Evolutionary conservation across 2,329 filamentous ascomycete species (phyloP).

Genomic region (Leptographium radiaticola): DNA sequence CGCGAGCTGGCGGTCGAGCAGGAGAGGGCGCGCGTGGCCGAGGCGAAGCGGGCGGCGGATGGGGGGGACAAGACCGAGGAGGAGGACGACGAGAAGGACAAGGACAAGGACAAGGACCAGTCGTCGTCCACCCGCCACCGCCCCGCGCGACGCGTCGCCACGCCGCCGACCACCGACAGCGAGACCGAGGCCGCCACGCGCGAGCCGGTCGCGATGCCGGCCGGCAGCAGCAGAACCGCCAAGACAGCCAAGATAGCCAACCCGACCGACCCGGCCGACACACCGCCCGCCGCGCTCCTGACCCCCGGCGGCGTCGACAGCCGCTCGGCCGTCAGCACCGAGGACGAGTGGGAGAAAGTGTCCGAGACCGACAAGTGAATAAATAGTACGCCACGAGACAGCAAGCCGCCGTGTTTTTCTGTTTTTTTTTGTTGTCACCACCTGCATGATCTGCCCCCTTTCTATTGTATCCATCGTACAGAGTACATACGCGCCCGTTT

Average conservation of each 20-base stretch:
- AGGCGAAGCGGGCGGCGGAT: slow-evolving; percentile 26
- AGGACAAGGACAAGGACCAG: neutral
- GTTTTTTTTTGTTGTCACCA: no score
- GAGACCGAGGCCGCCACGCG: slow-evolving; percentile 39
- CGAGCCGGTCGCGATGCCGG: slow-evolving; percentile 25
- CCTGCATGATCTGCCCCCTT: no score
- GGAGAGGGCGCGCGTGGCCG: slow-evolving; percentile 26
- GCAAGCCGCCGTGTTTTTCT: no score
- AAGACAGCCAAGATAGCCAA: neutral
- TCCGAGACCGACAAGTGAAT: slow-evolving; percentile 39
- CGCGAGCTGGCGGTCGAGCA: slow-evolving; percentile 42
- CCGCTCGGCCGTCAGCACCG: slow-evolving; percentile 58
- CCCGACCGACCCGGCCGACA: neutral
- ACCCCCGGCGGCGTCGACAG: slow-evolving; percentile 13
- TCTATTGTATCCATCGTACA: no score
- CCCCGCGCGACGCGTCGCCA: slow-evolving; percentile 13
- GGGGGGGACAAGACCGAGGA: neutral
- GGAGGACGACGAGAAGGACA: neutral
- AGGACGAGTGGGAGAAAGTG: slow-evolving; percentile 97
- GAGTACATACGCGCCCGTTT: no score
- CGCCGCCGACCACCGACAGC: slow-evolving; percentile 27
- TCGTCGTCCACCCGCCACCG: slow-evolving; percentile 9
- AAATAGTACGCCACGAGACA: no score
- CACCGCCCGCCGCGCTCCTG: slow-evolving; percentile 18
- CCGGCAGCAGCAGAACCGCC: neutral